Conservation (phyloP, 1,284 basidiomycete genomes). For the Nidula niveotomentosa region DNA sequence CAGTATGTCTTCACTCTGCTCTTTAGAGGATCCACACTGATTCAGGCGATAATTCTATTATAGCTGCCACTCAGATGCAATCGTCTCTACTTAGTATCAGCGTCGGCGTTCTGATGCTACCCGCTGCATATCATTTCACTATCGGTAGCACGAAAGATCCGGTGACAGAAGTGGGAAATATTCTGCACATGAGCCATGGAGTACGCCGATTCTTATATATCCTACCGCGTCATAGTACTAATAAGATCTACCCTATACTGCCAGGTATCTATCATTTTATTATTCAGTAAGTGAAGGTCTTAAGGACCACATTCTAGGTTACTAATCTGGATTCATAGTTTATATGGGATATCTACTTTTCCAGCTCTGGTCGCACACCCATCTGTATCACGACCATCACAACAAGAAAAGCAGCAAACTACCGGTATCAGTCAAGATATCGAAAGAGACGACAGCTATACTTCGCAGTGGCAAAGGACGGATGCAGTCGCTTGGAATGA, state of each 20-base stretch:
- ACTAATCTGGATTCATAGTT: constrained; percentile 36
- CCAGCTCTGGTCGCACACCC: constrained; percentile 85
- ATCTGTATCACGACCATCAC: constrained; percentile 68
- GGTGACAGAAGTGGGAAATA: constrained; percentile 44
- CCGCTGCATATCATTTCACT: constrained; percentile 74
- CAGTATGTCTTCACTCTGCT: constrained; percentile 39
- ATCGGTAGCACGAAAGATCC: constrained; percentile 39
- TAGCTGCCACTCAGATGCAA: constrained; percentile 79
- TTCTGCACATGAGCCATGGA: constrained; percentile 84
- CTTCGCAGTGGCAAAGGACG: constrained; percentile 10
- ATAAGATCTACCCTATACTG: neutral
- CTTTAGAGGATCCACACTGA: neutral
- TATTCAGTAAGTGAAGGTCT: constrained; percentile 51
- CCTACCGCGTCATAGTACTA: neutral
- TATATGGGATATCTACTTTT: constrained; percentile 81
- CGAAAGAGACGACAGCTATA: constrained; percentile 22
- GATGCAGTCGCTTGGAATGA: neutral
- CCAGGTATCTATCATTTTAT: constrained; percentile 68
- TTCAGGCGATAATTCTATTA: no score
- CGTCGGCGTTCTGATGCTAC: constrained; percentile 78
- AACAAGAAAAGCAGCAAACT: constrained; percentile 41
- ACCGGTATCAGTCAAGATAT: constrained; percentile 27
- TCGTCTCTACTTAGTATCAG: constrained; percentile 82
- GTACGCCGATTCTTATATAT: constrained; percentile 40
- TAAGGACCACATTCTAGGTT: neutral